A percentile compares a stretch with the other conserved stretches of the same genome.
phyloP scores from a whole-genome alignment of 768 basidiomycete genomes.

The Collybiopsis confluens region DNA sequence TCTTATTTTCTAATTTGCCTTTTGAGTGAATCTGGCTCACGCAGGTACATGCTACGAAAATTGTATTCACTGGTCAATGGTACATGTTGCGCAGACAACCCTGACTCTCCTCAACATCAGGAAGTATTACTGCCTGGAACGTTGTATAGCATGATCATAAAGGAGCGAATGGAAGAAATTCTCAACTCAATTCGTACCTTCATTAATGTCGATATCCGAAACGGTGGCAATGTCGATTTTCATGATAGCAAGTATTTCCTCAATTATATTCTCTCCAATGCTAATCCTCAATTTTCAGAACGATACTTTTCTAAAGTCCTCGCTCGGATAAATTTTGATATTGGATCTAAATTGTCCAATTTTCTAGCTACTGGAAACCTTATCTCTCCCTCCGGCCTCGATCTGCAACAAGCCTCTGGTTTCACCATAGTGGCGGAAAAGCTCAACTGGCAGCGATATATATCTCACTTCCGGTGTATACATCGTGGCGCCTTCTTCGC shows the following conservation, averaged over 20 bases:
- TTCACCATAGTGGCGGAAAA: slow-evolving; percentile 99
- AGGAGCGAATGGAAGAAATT: slow-evolving; percentile 92
- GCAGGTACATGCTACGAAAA: slow-evolving; percentile 96
- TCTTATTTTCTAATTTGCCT: slow-evolving; percentile 6
- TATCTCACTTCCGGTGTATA: slow-evolving; percentile 96
- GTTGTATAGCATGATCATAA: slow-evolving; percentile 96
- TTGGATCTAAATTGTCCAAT: slow-evolving; percentile 85
- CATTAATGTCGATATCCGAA: slow-evolving; percentile 71
- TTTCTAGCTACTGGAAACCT: slow-evolving; percentile 98
- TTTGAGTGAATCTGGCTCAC: background rate
- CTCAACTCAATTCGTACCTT: slow-evolving; percentile 67
- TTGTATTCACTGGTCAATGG: slow-evolving; percentile 88
- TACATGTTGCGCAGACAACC: slow-evolving; percentile 89
- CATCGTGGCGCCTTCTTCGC: slow-evolving; percentile 99
- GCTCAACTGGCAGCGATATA: slow-evolving; percentile 97
- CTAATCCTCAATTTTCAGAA: slow-evolving; percentile 36
- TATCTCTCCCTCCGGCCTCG: slow-evolving; percentile 90
- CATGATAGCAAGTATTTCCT: slow-evolving; percentile 61
- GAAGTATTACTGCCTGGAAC: slow-evolving; percentile 93
- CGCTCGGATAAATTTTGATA: slow-evolving; percentile 81
- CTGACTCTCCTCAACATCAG: slow-evolving; percentile 98
- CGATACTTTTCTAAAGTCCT: slow-evolving; percentile 77
- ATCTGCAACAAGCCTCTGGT: slow-evolving; percentile 96
- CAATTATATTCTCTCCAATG: background rate
- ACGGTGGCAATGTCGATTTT: slow-evolving; percentile 82